phyloP scores from a whole-genome alignment of 2,329 filamentous ascomycete genomes.

The Botryotinia narcissicola region DNA sequence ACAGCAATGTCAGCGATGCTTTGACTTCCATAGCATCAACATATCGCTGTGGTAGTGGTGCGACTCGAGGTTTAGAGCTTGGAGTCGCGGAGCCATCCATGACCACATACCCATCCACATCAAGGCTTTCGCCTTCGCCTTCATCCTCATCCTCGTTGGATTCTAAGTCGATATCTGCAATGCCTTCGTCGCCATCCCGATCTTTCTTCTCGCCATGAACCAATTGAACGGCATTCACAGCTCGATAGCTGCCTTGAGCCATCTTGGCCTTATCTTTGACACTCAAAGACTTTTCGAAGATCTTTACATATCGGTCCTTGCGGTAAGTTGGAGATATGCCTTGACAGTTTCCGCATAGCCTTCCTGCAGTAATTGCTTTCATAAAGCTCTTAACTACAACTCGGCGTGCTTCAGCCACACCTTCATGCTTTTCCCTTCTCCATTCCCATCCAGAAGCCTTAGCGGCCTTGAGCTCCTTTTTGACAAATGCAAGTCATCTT shows the following conservation, averaged over 20 bases:
- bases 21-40: constrained; percentile 81
- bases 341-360: constrained; percentile 64
- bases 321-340: constrained; percentile 80
- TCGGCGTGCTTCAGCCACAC: constrained; percentile 73
- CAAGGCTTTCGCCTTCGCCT: constrained; percentile 48
- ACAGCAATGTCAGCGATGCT: constrained; percentile 73
- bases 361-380: constrained; percentile 64
- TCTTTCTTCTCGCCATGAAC: constrained; percentile 43
- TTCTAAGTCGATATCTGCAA: constrained; percentile 61
- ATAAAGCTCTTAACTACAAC: constrained; percentile 80
- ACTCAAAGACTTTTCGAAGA: constrained; percentile 80
- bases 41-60: constrained; percentile 61
- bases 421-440: constrained; percentile 69
- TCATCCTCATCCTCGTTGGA: constrained; percentile 46
- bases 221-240: constrained; percentile 37
- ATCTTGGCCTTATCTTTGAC: constrained; percentile 76
- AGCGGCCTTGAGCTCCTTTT: constrained; percentile 63
- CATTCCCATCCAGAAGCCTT: constrained; percentile 44
- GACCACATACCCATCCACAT: constrained; percentile 56
- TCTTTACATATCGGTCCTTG: constrained; percentile 88
- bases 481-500: constrained; percentile 66
- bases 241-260: constrained; percentile 62
- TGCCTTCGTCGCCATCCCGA: constrained; percentile 57
- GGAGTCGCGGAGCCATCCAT: constrained; percentile 45
- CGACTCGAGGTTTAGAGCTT: constrained; percentile 42